These are phyloP conservation scores for Lolium perenne DNA, from an alignment of 176 grass and related monocot genomes.

Conservation along the genomic window DNA sequence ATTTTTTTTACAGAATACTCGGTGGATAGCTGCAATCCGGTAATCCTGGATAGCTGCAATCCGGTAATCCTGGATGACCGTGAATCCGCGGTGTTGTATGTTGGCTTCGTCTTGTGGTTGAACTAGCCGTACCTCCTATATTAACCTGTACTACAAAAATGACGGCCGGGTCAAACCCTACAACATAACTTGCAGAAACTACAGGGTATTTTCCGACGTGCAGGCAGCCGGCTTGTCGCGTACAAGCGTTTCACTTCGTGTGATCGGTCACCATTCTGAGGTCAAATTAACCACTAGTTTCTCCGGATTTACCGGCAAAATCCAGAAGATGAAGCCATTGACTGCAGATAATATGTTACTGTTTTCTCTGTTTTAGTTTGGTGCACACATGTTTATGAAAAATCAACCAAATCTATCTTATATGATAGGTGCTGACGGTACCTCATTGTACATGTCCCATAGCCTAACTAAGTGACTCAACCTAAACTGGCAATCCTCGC, in stretches of 20 bases:
- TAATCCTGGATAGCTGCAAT: not conserved
- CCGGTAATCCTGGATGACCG: not conserved
- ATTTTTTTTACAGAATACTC: not conserved
- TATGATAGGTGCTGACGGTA: no score
- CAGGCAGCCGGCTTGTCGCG: not conserved
- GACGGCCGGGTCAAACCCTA: slow-evolving; percentile 28
- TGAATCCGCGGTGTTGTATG: not conserved
- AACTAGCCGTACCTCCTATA: not conserved
- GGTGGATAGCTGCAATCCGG: not conserved
- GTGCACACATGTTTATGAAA: not conserved
- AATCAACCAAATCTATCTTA: not conserved
- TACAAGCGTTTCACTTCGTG: not conserved
- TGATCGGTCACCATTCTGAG: slow-evolving; percentile 10
- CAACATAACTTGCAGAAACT: not conserved
- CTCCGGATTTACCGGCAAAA: slow-evolving; percentile 31
- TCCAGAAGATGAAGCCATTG: not conserved
- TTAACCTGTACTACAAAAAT: not conserved
- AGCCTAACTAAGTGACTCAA: no score
- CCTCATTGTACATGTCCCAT: no score
- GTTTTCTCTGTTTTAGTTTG: no score
- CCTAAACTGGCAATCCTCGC: no score
- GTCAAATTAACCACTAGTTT: slow-evolving; percentile 34
- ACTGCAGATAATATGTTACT: no score
- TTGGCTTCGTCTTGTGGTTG: not conserved
- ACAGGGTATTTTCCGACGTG: slow-evolving; percentile 9